Base-by-base conservation (phyloP, 257 asterid genomes). In the Ballota nigra region DNA sequence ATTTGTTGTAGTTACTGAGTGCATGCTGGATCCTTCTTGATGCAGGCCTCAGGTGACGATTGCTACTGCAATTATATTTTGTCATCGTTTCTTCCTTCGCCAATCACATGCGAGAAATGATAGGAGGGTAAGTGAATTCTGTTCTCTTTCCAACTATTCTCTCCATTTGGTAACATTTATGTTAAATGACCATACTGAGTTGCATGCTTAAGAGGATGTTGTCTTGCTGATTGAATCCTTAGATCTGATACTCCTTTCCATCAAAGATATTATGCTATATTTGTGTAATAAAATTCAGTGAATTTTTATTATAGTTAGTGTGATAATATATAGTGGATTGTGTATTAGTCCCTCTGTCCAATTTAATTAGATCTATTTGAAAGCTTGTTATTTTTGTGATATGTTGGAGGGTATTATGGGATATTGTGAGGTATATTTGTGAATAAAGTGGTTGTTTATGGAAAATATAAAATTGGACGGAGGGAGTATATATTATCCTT, bases 31-130 rank as follows among this genome's bases (percentile, higher is more conserved):
- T 67, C 51, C 68, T 85, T 80, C 63, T 60, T 81, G 65, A 71
- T 90, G 89, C 97, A 94, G 98, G 87, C 98, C 97, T 10, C 98
- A 93, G 86, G 96, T 91, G 57, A 93, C 97, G 11, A 93, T 93
- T 85, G 98, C 98, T 18, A 93, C 97, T 1, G 96, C 98, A 55
- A 93, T 93, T 57, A 85, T 93, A 79, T 93, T 93, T 77, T 93
- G 96, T 79, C 98, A 93, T 73, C 98, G 98, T 56, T 93, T 91
- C 88, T 93, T 93, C 80, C 91, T 84, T 69, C 96, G 92, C 13
- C 98, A 91, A 59, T 93, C 98, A 49, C 98, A 86, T 83, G 81
- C 86, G 8, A 85, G 82, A 82, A 93, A 93, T 78, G 98, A 93
- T 70, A 80, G 96, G 78, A 82, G 96, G 90, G 98, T 91, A 71